Base-by-base conservation (phyloP, 139 green algal species). In the Picochlorum sp. region DNA sequence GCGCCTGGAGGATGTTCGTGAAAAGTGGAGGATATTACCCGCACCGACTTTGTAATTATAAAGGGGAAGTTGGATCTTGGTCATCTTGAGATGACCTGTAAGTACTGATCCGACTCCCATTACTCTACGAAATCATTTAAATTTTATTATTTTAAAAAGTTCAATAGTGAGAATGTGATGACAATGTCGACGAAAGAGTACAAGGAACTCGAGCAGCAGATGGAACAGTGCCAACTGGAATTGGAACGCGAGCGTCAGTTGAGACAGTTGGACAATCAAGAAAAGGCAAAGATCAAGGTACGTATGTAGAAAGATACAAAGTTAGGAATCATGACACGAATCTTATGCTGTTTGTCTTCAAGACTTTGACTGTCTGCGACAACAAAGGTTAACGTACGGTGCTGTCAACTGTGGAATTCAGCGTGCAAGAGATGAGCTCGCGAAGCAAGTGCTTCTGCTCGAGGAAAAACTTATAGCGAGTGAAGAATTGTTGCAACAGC, bases 21-120 rank as follows among this genome's bases (percentile, higher is more conserved):
- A 41, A 5, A 43, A 69, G 7, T 86, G 73, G 67, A 66, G 82
- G 16, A 89, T 94, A 58, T 61, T 64, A n/a, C 53, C 77, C 8
- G 83, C 81, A 14, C 85, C 85, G 3, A 31, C 44, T 9, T 52
- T 41, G 9, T 41, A 12, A 41, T 41, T n/a, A n/a, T n/a, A n/a
- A n/a, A n/a, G n/a, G n/a, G n/a, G n/a, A n/a, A n/a, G n/a, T n/a
- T n/a, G n/a, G n/a, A n/a, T n/a, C n/a, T n/a, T n/a, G n/a, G n/a
- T n/a, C n/a, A n/a, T n/a, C n/a, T n/a, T n/a, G n/a, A n/a, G n/a
- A n/a, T n/a, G n/a, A n/a, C n/a, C n/a, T n/a, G n/a, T n/a, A n/a
- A n/a, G n/a, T n/a, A n/a, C n/a, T n/a, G n/a, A 41, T 41, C 9
- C 12, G 12, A 41, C 12, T 18, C 12, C 12, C 35, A 41, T 41